phyloP scores from a whole-genome alignment of 202 grass and related monocot species.

The Zizania palustris region DNA sequence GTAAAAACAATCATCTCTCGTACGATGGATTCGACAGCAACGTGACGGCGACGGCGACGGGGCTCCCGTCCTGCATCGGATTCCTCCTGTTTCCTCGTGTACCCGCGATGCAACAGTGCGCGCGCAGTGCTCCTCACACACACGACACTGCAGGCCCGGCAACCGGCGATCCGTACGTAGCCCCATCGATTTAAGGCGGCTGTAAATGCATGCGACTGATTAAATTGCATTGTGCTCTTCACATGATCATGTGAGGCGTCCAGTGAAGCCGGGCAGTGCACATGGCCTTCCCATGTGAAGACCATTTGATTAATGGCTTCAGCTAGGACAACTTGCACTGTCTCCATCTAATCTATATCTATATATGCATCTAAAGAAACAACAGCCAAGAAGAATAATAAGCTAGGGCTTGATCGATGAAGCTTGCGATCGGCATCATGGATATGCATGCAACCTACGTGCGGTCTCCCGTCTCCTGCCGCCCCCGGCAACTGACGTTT shows the following conservation, averaged over 20 bases:
- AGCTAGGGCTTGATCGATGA: background rate
- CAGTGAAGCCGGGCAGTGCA: constrained; percentile 39
- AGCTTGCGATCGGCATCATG: background rate
- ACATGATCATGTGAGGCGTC: constrained; percentile 44
- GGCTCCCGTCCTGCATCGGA: constrained; percentile 40
- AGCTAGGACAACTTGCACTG: constrained; percentile 24
- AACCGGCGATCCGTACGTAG: background rate
- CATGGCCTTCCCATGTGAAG: constrained; percentile 60
- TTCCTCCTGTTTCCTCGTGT: constrained; percentile 37
- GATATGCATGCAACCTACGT: background rate
- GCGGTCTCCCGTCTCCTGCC: constrained; percentile 16
- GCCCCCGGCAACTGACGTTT: background rate
- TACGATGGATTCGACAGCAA: background rate
- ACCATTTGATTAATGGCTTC: constrained; percentile 41
- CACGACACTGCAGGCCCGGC: background rate
- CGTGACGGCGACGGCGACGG: background rate
- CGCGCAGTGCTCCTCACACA: background rate
- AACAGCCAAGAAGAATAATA: background rate
- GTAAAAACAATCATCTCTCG: background rate
- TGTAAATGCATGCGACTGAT: constrained; percentile 21
- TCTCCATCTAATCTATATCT: constrained; percentile 23
- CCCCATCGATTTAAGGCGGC: background rate
- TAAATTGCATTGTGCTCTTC: constrained; percentile 10
- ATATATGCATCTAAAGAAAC: background rate
- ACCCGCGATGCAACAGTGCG: constrained; percentile 2